A percentile compares a stretch with the other conserved stretches of the same genome.
Conservation (phyloP, 768 basidiomycete species). For the Rhodotorula toruloides region DNA sequence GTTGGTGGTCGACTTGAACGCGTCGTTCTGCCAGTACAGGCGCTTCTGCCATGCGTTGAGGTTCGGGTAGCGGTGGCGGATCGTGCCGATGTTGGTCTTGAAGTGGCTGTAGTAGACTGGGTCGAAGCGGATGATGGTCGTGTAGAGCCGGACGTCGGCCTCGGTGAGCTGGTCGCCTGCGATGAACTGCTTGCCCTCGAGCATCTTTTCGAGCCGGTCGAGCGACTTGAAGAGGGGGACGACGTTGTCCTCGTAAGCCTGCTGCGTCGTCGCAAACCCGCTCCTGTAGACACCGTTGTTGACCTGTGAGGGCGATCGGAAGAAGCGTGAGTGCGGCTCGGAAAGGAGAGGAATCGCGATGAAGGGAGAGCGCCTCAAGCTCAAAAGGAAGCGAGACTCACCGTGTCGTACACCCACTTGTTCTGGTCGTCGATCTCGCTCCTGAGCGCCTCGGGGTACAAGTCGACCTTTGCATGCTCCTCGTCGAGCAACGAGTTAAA, state of each 20-base stretch:
- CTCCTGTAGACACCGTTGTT: conserved; percentile 51
- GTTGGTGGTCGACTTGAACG: conserved; percentile 79
- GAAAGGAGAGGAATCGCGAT: background rate
- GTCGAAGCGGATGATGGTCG: conserved; percentile 89
- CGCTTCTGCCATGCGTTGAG: conserved; percentile 60
- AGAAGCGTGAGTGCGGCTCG: background rate
- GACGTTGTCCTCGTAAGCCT: conserved; percentile 75
- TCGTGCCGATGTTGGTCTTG: conserved; percentile 82
- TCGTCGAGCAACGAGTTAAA: conserved; percentile 65
- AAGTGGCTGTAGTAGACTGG: conserved; percentile 86
- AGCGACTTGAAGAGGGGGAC: conserved; percentile 68
- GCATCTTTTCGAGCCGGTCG: conserved; percentile 70
- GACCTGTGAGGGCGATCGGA: conserved; percentile 14
- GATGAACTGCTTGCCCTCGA: conserved; percentile 74
- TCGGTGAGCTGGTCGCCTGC: conserved; percentile 75
- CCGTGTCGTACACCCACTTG: conserved; percentile 70
- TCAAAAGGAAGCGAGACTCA: conserved; percentile 52
- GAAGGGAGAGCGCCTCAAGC: background rate
- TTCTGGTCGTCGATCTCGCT: conserved; percentile 77
- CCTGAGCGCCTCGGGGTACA: conserved; percentile 70
- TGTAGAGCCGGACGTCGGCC: conserved; percentile 66
- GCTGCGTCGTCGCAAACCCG: conserved; percentile 76
- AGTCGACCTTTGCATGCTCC: conserved; percentile 56
- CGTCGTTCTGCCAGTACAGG: conserved; percentile 82
- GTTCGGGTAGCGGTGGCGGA: conserved; percentile 80